Evolutionary conservation across 495 filamentous ascomycete species (phyloP).

Genomic region (Penicillium flavigenum): DNA sequence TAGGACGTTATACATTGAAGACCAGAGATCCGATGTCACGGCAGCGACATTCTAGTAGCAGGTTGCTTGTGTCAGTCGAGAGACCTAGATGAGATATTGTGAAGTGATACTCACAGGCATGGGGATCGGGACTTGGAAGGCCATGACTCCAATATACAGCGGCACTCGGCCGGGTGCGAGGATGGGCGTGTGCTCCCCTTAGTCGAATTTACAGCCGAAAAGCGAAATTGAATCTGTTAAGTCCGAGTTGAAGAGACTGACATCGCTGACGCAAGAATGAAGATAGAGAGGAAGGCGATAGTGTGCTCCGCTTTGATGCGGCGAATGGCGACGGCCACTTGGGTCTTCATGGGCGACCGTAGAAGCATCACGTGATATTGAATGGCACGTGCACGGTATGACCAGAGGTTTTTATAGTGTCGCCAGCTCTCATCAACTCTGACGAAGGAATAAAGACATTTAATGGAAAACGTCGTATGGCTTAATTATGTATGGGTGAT

Average conservation of each 20-base stretch:
- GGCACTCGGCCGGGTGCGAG: slow-evolving; percentile 44
- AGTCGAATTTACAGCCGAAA: slow-evolving; percentile 3
- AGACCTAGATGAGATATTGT: not conserved
- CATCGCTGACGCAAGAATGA: slow-evolving; percentile 30
- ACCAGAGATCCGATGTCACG: slow-evolving; percentile 46
- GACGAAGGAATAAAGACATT: not conserved
- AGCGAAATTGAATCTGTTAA: slow-evolving; percentile 16
- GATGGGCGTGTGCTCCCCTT: slow-evolving; percentile 23
- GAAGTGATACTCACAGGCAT: slow-evolving; percentile 36
- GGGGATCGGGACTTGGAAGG: slow-evolving; percentile 45
- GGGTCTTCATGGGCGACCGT: slow-evolving; percentile 24
- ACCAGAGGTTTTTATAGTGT: not conserved
- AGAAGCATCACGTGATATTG: not conserved
- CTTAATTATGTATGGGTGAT: not conserved
- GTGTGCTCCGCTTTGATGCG: slow-evolving; percentile 31
- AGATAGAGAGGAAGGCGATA: slow-evolving; percentile 21
- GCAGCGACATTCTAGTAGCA: slow-evolving; percentile 37
- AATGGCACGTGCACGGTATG: slow-evolving; percentile 17
- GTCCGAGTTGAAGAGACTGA: slow-evolving; percentile 20
- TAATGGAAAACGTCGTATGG: not conserved
- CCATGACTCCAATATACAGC: slow-evolving; percentile 46
- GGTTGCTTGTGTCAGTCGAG: slow-evolving; percentile 17
- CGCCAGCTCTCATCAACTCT: not conserved
- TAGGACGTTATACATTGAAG: slow-evolving; percentile 43
- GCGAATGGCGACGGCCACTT: slow-evolving; percentile 41